A percentile compares a stretch with the other conserved stretches of the same genome.
Evolutionary conservation across 257 asterid species (phyloP).

Genomic region (Scutellaria barbata): DNA sequence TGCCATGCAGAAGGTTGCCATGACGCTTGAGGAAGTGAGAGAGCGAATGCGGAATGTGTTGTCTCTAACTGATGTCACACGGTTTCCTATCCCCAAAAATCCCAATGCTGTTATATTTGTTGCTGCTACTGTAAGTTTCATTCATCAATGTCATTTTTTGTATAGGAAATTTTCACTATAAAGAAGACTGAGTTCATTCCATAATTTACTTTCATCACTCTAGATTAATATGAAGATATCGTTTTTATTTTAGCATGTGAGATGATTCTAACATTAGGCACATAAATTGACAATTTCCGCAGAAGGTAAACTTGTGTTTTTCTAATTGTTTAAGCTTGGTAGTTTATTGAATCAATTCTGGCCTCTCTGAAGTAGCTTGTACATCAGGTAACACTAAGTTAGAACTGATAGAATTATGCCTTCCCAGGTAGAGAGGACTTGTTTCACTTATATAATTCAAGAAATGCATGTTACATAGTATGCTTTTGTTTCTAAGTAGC

Average conservation of each 20-base stretch:
- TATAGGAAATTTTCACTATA: neutral
- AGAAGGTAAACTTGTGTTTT: neutral
- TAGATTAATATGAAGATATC: too few species aligned
- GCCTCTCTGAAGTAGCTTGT: neutral
- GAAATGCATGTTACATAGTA: neutral
- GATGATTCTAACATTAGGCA: neutral
- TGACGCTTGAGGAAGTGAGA: conserved; percentile 83
- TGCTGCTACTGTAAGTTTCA: conserved; percentile 84
- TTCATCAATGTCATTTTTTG: conserved; percentile 6
- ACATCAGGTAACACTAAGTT: neutral
- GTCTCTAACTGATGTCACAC: conserved; percentile 93
- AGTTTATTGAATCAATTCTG: neutral
- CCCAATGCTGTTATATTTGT: conserved; percentile 85
- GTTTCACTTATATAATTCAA: neutral
- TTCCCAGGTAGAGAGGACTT: too few species aligned
- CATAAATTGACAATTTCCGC: neutral
- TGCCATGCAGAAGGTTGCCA: conserved; percentile 48
- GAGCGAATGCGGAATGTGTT: conserved; percentile 86
- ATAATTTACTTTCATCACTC: too few species aligned
- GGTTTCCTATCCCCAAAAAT: conserved; percentile 86
- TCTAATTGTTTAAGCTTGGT: neutral
- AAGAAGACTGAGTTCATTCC: too few species aligned
- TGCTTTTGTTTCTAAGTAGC: neutral
- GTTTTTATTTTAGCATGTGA: neutral
- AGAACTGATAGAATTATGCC: neutral